These are phyloP conservation scores for Monosporascus sp. DNA, from an alignment of 2,329 filamentous ascomycete genomes.

Conservation along the genomic window DNA sequence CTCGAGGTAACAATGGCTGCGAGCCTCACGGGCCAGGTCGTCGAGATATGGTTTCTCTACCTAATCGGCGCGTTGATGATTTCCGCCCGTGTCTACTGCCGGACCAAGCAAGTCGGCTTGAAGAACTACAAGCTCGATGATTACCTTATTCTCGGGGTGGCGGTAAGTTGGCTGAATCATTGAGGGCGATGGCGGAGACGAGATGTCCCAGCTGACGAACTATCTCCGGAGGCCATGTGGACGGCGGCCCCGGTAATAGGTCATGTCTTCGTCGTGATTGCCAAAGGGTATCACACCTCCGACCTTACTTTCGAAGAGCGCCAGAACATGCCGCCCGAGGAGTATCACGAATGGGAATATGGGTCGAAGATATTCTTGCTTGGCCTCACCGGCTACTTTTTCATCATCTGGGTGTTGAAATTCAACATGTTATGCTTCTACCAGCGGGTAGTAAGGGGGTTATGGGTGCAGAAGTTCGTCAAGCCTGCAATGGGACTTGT, in stretches of 20 bases:
- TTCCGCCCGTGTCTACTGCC: conserved; percentile 25
- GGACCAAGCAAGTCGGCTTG: conserved; percentile 28
- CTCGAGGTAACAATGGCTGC: no score
- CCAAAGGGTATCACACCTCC: conserved; percentile 26
- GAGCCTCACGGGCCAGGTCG: conserved; percentile 7
- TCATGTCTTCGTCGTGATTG: conserved; percentile 20
- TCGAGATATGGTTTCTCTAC: conserved; percentile 34
- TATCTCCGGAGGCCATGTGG: conserved; percentile 3
- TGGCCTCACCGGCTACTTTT: conserved; percentile 28
- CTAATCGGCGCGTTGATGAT: conserved; percentile 27
- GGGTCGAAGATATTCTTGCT: conserved; percentile 33
- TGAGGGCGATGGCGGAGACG: conserved; percentile 21
- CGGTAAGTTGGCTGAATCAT: conserved; percentile 1
- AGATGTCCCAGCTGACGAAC: neutral
- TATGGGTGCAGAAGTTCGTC: conserved; percentile 33
- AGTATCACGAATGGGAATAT: conserved; percentile 22
- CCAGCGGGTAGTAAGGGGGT: conserved; percentile 27
- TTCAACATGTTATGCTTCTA: conserved; percentile 38
- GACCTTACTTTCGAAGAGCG: conserved; percentile 26
- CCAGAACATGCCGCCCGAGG: conserved; percentile 21
- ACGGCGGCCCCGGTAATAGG: conserved; percentile 4
- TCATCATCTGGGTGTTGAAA: conserved; percentile 35
- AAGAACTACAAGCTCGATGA: conserved; percentile 29
- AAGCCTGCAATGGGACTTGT: conserved; percentile 29
- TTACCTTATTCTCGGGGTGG: conserved; percentile 21